These are phyloP conservation scores for Aspergillus cavernicola DNA, from an alignment of 495 filamentous ascomycete species.

Conservation along the genomic window DNA sequence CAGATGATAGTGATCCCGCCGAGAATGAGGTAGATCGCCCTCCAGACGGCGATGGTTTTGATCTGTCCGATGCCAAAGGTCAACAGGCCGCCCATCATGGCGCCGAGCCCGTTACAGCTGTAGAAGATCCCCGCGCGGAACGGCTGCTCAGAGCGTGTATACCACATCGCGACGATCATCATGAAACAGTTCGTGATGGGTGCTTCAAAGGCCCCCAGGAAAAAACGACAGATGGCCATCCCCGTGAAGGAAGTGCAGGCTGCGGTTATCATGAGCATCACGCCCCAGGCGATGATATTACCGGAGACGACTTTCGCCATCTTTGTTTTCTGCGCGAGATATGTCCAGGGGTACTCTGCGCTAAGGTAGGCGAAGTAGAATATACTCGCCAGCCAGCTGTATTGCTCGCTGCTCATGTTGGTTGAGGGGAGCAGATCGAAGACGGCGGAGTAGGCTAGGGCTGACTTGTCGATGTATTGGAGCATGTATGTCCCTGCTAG, in stretches of 20 bases:
- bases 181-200: conserved; percentile 43
- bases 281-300: conserved; percentile 31
- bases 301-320: conserved; percentile 28
- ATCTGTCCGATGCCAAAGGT: conserved; percentile 50
- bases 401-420: conserved; percentile 33
- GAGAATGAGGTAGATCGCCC: conserved; percentile 37
- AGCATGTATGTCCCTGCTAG: conserved; percentile 48
- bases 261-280: conserved; percentile 39
- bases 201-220: conserved; percentile 36
- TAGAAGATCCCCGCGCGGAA: conserved; percentile 38
- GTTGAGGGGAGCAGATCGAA: conserved; percentile 31
- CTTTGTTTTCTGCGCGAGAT: conserved; percentile 43
- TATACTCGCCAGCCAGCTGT: conserved; percentile 51
- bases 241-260: conserved; percentile 32
- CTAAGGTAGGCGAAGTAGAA: conserved; percentile 51
- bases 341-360: conserved; percentile 40
- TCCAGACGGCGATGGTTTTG: conserved; percentile 39
- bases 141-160: conserved; percentile 25
- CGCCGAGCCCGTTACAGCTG: conserved; percentile 45
- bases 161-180: conserved; percentile 37
- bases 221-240: conserved; percentile 37
- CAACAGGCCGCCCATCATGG: conserved; percentile 43
- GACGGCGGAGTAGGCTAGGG: conserved; percentile 33
- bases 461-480: conserved; percentile 39
- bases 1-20: conserved; percentile 36